Conservation (phyloP, 345 rosid genomes). For the Turnera subulata region DNA sequence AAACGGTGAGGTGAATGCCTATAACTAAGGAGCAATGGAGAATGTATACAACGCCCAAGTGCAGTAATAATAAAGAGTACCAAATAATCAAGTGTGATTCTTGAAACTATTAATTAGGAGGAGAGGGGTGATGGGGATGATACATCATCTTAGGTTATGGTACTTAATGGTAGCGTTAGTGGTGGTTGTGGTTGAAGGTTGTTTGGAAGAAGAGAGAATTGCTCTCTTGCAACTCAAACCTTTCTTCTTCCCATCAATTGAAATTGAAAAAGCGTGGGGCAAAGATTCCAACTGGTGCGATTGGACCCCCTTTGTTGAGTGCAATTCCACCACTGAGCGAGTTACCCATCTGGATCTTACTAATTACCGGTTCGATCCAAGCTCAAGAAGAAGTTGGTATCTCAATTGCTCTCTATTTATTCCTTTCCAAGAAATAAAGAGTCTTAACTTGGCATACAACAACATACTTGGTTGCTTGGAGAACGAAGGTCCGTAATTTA, state of each 20-base stretch:
- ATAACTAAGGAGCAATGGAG: too few species aligned
- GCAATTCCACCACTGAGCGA: background rate
- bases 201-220: background rate
- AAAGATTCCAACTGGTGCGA: background rate
- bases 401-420: background rate
- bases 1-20: too few species aligned
- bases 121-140: background rate
- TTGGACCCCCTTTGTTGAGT: background rate
- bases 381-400: background rate
- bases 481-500: background rate
- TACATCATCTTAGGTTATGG: background rate
- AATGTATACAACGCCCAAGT: too few species aligned
- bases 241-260: background rate
- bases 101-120: too few species aligned
- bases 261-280: background rate
- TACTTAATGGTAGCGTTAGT: background rate
- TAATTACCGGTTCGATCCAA: accelerated
- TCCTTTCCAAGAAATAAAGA: background rate
- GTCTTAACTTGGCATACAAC: accelerated
- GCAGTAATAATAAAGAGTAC: too few species aligned
- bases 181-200: background rate
- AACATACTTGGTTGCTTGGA: background rate
- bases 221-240: background rate
- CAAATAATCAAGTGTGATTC: too few species aligned
- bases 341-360: background rate